Percentiles rank a stretch among this genome's conserved stretches.
Conservation (phyloP, 2,329 filamentous ascomycete species). For the Fusarium sp. region DNA sequence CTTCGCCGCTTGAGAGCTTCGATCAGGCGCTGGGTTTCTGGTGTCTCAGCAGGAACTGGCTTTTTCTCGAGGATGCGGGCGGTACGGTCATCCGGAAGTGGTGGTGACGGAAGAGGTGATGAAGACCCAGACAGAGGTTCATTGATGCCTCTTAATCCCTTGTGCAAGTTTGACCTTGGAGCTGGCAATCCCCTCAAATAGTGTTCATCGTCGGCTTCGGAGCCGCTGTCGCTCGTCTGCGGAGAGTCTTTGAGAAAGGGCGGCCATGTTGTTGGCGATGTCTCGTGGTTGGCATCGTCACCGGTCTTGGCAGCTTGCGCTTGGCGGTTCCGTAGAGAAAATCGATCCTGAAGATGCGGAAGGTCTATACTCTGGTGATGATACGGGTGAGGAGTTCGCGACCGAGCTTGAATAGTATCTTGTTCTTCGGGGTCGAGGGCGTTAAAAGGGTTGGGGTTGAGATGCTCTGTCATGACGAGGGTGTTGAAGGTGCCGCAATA, state of each 20-base stretch:
- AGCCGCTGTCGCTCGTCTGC: constrained; percentile 86
- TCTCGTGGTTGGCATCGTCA: constrained; percentile 35
- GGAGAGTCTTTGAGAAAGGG: constrained; percentile 63
- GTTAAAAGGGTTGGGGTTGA: constrained; percentile 51
- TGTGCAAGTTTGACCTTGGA: constrained; percentile 76
- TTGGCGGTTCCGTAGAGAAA: constrained; percentile 41
- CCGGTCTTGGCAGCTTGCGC: constrained; percentile 30
- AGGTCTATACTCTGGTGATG: constrained; percentile 68
- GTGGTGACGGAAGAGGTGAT: constrained; percentile 65
- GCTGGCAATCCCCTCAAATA: constrained; percentile 87
- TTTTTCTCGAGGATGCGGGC: constrained; percentile 39
- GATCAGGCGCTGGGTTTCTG: constrained; percentile 36
- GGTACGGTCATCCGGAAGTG: constrained; percentile 57
- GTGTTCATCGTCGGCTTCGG: constrained; percentile 94
- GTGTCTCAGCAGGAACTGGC: constrained; percentile 18
- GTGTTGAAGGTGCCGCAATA: constrained; percentile 35
- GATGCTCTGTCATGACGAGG: constrained; percentile 60
- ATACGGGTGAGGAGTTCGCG: constrained; percentile 76
- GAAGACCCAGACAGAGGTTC: constrained; percentile 65
- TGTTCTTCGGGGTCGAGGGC: constrained; percentile 51
- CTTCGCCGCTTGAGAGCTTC: constrained; percentile 56
- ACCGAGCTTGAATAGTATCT: constrained; percentile 60
- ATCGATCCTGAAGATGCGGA: constrained; percentile 60
- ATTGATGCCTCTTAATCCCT: constrained; percentile 76
- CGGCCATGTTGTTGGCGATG: constrained; percentile 43